Percentiles rank a stretch among this genome's conserved stretches.
Conservation (phyloP, 2,329 filamentous ascomycete genomes). For the Fusarium sp. region DNA sequence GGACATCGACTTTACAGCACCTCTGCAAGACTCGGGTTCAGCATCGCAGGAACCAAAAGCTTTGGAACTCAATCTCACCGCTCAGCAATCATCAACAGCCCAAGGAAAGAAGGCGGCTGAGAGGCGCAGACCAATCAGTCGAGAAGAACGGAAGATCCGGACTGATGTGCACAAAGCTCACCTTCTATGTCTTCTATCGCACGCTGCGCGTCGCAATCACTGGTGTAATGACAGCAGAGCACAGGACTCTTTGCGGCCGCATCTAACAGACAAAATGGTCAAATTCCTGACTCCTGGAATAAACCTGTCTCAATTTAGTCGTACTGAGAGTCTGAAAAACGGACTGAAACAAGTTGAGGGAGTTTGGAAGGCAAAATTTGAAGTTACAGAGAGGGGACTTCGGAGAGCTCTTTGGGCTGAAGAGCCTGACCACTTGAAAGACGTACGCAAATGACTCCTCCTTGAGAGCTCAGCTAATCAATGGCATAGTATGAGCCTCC, state of each 20-base stretch:
- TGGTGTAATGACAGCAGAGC: slow-evolving; percentile 88
- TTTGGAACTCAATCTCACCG: slow-evolving; percentile 69
- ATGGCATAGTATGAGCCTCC: slow-evolving; percentile 68
- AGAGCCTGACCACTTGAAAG: slow-evolving; percentile 71
- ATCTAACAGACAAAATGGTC: slow-evolving; percentile 77
- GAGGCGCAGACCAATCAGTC: slow-evolving; percentile 68
- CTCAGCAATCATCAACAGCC: slow-evolving; percentile 57
- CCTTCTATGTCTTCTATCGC: slow-evolving; percentile 84
- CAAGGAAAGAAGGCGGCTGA: slow-evolving; percentile 53
- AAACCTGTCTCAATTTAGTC: slow-evolving; percentile 80
- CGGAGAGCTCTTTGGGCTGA: slow-evolving; percentile 83
- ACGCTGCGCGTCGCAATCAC: slow-evolving; percentile 83
- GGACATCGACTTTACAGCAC: slow-evolving; percentile 62
- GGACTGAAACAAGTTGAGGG: slow-evolving; percentile 80
- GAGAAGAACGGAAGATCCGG: slow-evolving; percentile 70
- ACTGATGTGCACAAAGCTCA: slow-evolving; percentile 90
- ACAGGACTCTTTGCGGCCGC: slow-evolving; percentile 75
- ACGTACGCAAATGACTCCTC: slow-evolving; percentile 59
- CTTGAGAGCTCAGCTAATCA: slow-evolving; percentile 38
- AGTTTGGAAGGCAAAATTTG: slow-evolving; percentile 79
- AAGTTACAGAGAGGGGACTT: slow-evolving; percentile 79
- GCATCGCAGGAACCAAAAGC: slow-evolving; percentile 51
- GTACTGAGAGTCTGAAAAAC: slow-evolving; percentile 82
- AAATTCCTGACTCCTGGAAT: slow-evolving; percentile 78
- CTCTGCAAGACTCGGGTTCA: slow-evolving; percentile 43